Percentiles rank a stretch among this genome's conserved stretches.
Conservation (phyloP, 768 basidiomycete species). For the Pisolithus sp. region DNA sequence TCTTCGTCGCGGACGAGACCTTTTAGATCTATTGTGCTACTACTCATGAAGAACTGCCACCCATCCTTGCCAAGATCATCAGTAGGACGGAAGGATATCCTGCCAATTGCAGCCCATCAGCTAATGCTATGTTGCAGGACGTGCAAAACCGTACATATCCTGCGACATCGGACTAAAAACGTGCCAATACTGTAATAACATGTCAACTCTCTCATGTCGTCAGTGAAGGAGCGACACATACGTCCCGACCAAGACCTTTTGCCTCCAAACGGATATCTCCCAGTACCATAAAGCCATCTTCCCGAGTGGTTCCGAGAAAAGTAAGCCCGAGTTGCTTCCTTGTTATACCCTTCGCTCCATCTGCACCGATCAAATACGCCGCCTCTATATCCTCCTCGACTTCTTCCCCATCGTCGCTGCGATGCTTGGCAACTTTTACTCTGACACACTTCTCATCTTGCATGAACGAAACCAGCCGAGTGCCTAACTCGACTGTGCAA, state of each 20-base stretch:
- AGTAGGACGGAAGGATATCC: conserved; percentile 5
- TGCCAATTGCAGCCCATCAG: conserved; percentile 5
- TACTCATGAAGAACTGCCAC: conserved; percentile 8
- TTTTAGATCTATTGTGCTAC: conserved; percentile 7
- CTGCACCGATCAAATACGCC: too few species aligned
- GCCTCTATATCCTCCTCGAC: too few species aligned
- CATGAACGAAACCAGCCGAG: too few species aligned
- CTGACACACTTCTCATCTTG: conserved; percentile 25
- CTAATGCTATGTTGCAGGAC: neutral
- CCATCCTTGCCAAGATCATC: conserved; percentile 18
- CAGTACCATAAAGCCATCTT: too few species aligned
- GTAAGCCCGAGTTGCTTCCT: too few species aligned
- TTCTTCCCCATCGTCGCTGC: conserved; percentile 8
- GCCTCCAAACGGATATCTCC: too few species aligned
- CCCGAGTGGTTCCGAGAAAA: too few species aligned
- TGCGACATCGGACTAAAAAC: too few species aligned
- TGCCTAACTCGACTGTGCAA: conserved; percentile 31
- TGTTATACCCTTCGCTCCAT: too few species aligned
- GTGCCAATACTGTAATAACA: too few species aligned
- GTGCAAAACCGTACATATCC: neutral
- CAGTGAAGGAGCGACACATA: conserved; percentile 1
- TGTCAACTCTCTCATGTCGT: too few species aligned
- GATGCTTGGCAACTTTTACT: conserved; percentile 28
- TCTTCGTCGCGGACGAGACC: conserved; percentile 16
- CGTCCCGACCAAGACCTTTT: conserved; percentile 25